Evolutionary conservation across 805 yeast species (phyloP).

Genomic region (Metschnikowia drakensbergensis): DNA sequence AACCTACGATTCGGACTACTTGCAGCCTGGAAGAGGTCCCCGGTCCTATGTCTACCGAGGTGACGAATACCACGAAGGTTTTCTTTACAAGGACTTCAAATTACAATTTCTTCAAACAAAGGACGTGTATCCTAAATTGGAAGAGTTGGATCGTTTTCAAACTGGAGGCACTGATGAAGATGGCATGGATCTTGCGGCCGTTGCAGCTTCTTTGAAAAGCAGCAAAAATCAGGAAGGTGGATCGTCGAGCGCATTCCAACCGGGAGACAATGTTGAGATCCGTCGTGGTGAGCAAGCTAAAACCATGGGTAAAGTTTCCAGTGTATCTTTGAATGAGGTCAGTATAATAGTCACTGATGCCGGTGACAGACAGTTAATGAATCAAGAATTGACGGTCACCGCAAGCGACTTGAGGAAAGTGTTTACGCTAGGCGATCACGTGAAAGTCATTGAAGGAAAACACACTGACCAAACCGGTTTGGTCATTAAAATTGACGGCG

Average conservation of each 20-base stretch:
- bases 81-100: conserved; percentile 79
- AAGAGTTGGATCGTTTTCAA: conserved; percentile 80
- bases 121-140: conserved; percentile 79
- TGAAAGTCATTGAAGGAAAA: conserved; percentile 85
- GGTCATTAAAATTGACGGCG: conserved; percentile 76
- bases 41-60: conserved; percentile 68
- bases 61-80: conserved; percentile 90
- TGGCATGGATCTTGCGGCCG: conserved; percentile 81
- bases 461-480: conserved; percentile 93
- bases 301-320: conserved; percentile 72
- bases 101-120: conserved; percentile 77
- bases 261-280: conserved; percentile 92
- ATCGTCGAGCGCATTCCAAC: conserved; percentile 57
- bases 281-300: conserved; percentile 92
- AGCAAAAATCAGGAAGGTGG: conserved; percentile 27
- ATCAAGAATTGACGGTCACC: conserved; percentile 75
- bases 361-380: conserved; percentile 53
- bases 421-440: conserved; percentile 91
- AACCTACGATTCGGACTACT: conserved; percentile 70
- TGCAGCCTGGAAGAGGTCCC: conserved; percentile 61
- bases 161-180: conserved; percentile 68
- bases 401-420: conserved; percentile 76
- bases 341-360: conserved; percentile 48
- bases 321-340: conserved; percentile 56
- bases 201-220: conserved; percentile 80